These are phyloP conservation scores for Phyllosticta ampelicida DNA, from an alignment of 2,329 filamentous ascomycete genomes.

Conservation along the genomic window DNA sequence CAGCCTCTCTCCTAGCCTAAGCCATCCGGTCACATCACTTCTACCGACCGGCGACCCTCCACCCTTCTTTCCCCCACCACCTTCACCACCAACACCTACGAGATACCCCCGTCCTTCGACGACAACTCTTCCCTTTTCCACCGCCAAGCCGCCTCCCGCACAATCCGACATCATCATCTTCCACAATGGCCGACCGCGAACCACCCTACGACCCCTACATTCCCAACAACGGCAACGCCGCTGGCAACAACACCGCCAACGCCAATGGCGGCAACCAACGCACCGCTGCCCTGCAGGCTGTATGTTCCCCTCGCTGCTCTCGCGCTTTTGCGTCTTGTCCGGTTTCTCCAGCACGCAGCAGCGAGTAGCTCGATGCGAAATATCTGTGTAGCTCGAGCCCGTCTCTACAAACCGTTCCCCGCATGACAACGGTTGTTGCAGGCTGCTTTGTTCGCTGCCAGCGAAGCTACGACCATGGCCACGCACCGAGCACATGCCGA, in stretches of 20 bases:
- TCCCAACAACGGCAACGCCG: conserved; percentile 56
- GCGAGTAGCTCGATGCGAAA: background rate
- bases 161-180: background rate
- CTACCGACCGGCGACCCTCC: conserved; percentile 14
- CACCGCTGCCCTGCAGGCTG: conserved; percentile 69
- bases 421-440: background rate
- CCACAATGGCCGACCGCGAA: conserved; percentile 45
- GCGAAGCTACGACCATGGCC: background rate
- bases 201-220: conserved; percentile 83
- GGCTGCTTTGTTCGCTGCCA: background rate
- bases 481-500: background rate
- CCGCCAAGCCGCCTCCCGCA: conserved; percentile 9
- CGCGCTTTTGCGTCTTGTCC: background rate
- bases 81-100: conserved; percentile 1
- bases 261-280: conserved; percentile 47
- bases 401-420: background rate
- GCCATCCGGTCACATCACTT: conserved; percentile 18
- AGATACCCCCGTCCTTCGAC: conserved; percentile 12
- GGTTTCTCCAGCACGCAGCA: background rate
- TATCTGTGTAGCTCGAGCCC: background rate
- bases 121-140: conserved; percentile 10
- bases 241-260: conserved; percentile 37
- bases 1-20: conserved; percentile 11
- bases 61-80: conserved; percentile 11
- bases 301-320: conserved; percentile 42